phyloP scores from a whole-genome alignment of 2,329 filamentous ascomycete species.

The Sarocladiaceae sp. region DNA sequence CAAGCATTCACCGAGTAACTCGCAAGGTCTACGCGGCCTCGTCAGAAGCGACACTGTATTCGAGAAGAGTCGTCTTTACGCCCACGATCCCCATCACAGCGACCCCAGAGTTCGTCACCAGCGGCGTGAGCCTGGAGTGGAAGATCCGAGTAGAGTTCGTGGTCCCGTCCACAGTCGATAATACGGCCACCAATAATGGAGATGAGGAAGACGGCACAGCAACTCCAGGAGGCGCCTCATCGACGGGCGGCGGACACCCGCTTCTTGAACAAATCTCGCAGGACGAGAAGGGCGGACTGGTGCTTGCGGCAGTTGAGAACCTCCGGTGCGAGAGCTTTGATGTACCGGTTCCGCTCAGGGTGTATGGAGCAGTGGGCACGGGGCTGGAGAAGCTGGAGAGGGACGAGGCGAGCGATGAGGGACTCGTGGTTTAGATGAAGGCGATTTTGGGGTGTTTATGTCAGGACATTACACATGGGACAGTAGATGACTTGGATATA shows the following conservation, averaged over 20 bases:
- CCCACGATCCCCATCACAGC: constrained; percentile 79
- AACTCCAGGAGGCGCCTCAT: constrained; percentile 10
- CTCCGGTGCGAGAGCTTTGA: constrained; percentile 87
- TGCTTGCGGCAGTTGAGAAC: constrained; percentile 74
- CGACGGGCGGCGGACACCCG: constrained; percentile 25
- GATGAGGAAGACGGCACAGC: neutral
- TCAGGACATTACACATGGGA: too few relatives aligned
- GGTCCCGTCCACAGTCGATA: constrained; percentile 52
- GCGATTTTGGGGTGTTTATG: neutral
- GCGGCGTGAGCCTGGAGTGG: constrained; percentile 83
- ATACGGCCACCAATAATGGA: constrained; percentile 13
- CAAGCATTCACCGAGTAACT: constrained; percentile 83
- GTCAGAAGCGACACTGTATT: constrained; percentile 79
- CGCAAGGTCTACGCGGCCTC: constrained; percentile 73
- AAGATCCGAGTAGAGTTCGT: constrained; percentile 89
- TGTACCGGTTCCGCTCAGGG: constrained; percentile 75
- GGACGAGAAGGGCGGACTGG: constrained; percentile 70
- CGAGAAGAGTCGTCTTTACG: constrained; percentile 72
- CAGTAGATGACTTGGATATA: too few relatives aligned
- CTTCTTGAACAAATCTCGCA: constrained; percentile 76
- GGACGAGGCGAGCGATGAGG: constrained; percentile 48
- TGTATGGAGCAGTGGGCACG: constrained; percentile 64
- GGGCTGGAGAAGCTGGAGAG: constrained; percentile 53
- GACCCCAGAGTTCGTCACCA: constrained; percentile 90
- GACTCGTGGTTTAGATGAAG: constrained; percentile 30